Percentiles rank a stretch among this genome's conserved stretches.
These are phyloP conservation scores for Turritis glabra DNA, from an alignment of 345 rosid species.

Conservation along the genomic window DNA sequence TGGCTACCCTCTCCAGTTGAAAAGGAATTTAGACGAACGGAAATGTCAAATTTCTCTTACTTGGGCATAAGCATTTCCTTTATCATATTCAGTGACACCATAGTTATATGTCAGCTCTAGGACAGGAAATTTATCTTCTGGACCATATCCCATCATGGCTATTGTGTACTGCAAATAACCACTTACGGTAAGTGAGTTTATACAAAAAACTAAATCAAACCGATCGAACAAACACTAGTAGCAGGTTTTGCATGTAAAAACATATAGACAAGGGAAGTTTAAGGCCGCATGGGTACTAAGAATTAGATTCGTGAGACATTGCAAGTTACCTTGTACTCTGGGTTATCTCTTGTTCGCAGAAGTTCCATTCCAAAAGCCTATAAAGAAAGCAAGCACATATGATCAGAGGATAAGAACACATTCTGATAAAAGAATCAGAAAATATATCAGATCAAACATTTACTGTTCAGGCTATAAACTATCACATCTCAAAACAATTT, in stretches of 20 bases:
- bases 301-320: background rate
- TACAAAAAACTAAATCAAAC: background rate
- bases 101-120: conserved; percentile 93
- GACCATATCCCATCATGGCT: conserved; percentile 94
- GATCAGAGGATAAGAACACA: conserved; percentile 21
- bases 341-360: conserved; percentile 84
- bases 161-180: conserved; percentile 56
- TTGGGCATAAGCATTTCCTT: conserved; percentile 94
- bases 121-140: conserved; percentile 83
- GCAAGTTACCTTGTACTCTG: conserved; percentile 80
- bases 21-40: background rate
- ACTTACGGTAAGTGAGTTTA: background rate
- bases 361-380: conserved; percentile 99
- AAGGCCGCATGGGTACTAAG: background rate
- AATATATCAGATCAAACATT: background rate
- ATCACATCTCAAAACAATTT: background rate
- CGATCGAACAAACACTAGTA: background rate
- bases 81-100: conserved; percentile 85
- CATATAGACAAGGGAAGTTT: background rate
- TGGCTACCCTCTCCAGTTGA: background rate
- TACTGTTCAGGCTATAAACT: background rate
- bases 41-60: conserved; percentile 35
- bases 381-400: conserved; percentile 18
- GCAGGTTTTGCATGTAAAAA: background rate
- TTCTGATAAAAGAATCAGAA: background rate